phyloP scores from a whole-genome alignment of 805 yeast genomes.

The Cyberlindnera samutprakarnensis region DNA sequence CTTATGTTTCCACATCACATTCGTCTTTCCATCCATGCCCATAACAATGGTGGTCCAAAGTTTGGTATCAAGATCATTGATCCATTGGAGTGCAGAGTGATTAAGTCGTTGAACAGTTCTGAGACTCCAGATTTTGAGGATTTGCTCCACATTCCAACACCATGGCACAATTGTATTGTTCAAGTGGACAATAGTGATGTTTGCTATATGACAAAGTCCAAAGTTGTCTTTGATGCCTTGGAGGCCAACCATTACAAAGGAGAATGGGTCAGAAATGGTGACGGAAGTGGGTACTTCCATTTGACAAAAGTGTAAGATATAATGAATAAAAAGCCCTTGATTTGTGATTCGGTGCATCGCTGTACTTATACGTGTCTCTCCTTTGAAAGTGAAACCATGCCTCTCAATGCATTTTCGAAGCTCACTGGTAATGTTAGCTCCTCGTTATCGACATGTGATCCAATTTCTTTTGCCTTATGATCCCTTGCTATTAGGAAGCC shows the following conservation, averaged over 20 bases:
- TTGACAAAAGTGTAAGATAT: too few species aligned
- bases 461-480: constrained; percentile 19
- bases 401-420: background rate
- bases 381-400: constrained; percentile 8
- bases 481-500: constrained; percentile 52
- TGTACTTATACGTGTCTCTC: constrained; percentile 10
- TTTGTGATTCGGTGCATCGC: background rate
- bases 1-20: constrained; percentile 51
- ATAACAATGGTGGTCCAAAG: constrained; percentile 51
- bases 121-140: constrained; percentile 42
- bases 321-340: too few species aligned
- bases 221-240: constrained; percentile 29
- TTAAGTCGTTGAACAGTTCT: constrained; percentile 31
- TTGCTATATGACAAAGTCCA: constrained; percentile 29
- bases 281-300: too few species aligned
- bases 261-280: background rate
- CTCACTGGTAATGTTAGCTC: constrained; percentile 18
- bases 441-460: constrained; percentile 21
- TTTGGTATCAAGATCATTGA: constrained; percentile 46
- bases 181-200: constrained; percentile 29
- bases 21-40: constrained; percentile 56
- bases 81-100: constrained; percentile 35
- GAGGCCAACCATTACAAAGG: constrained; percentile 1
- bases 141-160: constrained; percentile 55
- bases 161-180: constrained; percentile 56